Evolutionary conservation across 2,329 filamentous ascomycete species (phyloP), one percentile per base, ranked within the genome.

Genomic region (Pestalotiopsis sp.): DNA sequence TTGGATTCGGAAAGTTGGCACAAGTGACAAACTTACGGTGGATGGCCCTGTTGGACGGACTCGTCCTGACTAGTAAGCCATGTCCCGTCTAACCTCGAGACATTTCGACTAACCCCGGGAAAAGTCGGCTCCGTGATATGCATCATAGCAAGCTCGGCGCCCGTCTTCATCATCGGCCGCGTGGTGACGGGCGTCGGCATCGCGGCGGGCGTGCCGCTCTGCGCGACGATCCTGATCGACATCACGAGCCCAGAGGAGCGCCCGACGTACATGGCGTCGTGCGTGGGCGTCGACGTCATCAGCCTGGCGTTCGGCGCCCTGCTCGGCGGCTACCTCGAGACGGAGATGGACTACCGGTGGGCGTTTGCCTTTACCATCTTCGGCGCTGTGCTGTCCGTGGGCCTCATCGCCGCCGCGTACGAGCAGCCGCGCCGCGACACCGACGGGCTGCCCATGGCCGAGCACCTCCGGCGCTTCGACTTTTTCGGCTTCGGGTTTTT

Each of bases 321-420:
- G 30, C 24, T 68, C 3, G 67, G 64, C 6, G 67, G 67, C 3
- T 68, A 66, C 35, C 52, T 68, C 22, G 67, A 68, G 58, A 68
- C 67, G 20, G 59, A 68, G 9, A 57, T 68, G 35, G 58, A 68
- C 58, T 68, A 68, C 35, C 63, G 67, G 3, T 68, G 67, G 67
- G 67, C 64, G 6, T 68, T 68, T 30, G 67, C 57, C 7, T 61
- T 68, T 30, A 68, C 67, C 5, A 66, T 68, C 7, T 66, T 66
- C 44, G 67, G 67, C 14, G 67, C 67, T 17, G 14, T 68, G 14
- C 13, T 68, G 7, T 63, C 67, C 9, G 35, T 68, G 3, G 24
- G 35, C 3, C 57, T 68, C 20, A 30, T 68, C 20, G 52, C 52
- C 10, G 26, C 55, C 4, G 64, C 64, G 10, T 66, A 66, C n/a